Evolutionary conservation across 345 rosid species (phyloP).

Genomic region (Viola odorata): DNA sequence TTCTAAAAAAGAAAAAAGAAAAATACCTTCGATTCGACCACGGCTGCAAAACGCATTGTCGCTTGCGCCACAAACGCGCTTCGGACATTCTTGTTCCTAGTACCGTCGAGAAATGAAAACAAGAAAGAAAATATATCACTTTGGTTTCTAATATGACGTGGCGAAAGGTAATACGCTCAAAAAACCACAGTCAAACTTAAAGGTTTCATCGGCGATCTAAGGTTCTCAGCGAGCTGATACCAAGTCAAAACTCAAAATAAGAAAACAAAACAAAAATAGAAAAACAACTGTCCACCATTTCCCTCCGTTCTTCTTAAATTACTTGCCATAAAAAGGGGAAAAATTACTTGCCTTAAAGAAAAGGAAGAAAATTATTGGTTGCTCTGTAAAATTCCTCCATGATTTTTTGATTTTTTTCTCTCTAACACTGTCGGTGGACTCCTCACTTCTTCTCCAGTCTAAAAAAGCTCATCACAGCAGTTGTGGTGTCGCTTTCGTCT

Average conservation of each 20-base stretch:
- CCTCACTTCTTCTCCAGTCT: background rate
- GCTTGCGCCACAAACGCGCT: background rate
- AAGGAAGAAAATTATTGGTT: background rate
- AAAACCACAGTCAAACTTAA: background rate
- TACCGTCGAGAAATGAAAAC: background rate
- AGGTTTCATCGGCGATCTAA: too few species aligned
- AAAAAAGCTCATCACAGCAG: background rate
- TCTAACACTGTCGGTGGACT: conserved; percentile 11
- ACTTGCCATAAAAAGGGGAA: too few species aligned
- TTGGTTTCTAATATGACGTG: background rate
- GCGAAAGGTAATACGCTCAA: background rate
- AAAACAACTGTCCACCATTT: background rate
- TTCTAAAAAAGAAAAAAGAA: too few species aligned
- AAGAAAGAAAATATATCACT: background rate
- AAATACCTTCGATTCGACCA: too few species aligned
- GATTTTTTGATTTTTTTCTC: background rate
- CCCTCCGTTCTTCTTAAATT: too few species aligned
- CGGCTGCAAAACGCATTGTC: background rate
- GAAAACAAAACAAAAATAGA: background rate
- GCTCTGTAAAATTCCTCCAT: background rate
- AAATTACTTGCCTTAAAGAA: background rate
- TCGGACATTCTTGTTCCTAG: background rate
- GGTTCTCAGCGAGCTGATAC: too few species aligned
- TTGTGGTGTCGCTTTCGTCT: conserved; percentile 31
- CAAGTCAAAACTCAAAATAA: too few species aligned